Evolutionary conservation across 2,329 filamentous ascomycete species (phyloP).

Genomic region (Amphichorda felina): DNA sequence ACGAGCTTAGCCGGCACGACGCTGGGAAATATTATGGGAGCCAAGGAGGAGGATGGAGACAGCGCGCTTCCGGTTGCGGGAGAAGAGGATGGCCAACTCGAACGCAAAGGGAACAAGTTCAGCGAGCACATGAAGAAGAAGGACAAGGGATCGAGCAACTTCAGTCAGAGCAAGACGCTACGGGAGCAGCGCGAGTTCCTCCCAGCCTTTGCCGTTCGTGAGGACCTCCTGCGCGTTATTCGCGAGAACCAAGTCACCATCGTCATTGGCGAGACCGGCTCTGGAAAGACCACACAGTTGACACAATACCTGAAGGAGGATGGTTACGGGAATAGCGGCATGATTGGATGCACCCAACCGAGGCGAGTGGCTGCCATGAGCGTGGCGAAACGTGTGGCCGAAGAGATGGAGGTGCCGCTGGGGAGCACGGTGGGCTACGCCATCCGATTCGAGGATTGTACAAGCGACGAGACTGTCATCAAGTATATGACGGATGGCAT

Average conservation of each 20-base stretch:
- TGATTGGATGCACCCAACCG: slow-evolving; percentile 95
- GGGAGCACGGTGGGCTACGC: slow-evolving; percentile 88
- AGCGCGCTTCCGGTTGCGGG: slow-evolving; percentile 69
- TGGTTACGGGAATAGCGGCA: slow-evolving; percentile 74
- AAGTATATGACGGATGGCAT: slow-evolving; percentile 99
- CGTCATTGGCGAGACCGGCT: slow-evolving; percentile 93
- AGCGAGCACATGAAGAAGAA: slow-evolving; percentile 82
- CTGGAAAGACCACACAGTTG: slow-evolving; percentile 93
- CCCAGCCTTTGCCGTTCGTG: slow-evolving; percentile 90
- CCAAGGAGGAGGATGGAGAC: slow-evolving; percentile 87
- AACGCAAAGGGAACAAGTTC: slow-evolving; percentile 56
- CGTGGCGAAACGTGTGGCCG: slow-evolving; percentile 92
- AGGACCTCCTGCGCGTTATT: slow-evolving; percentile 84
- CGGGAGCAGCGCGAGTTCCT: slow-evolving; percentile 86
- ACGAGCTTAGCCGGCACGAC: slow-evolving; percentile 88
- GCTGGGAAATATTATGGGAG: slow-evolving; percentile 87
- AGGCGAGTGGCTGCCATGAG: slow-evolving; percentile 97
- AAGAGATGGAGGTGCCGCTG: slow-evolving; percentile 93
- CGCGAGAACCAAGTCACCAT: slow-evolving; percentile 95
- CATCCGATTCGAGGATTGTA: slow-evolving; percentile 97
- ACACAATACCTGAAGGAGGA: slow-evolving; percentile 96
- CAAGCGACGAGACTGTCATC: slow-evolving; percentile 86
- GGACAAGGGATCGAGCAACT: slow-evolving; percentile 72
- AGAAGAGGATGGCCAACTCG: slow-evolving; percentile 52
- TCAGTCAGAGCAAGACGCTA: slow-evolving; percentile 85